Evolutionary conservation across 345 rosid species (phyloP).

Genomic region (Pistacia atlantica): DNA sequence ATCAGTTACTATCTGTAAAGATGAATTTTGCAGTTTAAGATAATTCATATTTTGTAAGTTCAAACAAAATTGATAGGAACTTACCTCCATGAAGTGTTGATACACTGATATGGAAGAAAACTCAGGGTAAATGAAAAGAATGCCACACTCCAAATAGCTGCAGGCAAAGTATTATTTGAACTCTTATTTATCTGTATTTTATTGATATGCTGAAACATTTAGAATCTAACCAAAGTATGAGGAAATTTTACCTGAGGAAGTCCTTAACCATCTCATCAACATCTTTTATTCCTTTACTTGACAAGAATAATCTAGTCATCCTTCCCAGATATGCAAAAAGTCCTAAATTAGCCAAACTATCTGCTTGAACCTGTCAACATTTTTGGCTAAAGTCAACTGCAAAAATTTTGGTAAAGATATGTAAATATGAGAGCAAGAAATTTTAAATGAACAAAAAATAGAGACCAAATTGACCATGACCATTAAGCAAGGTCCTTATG

Average conservation of each 20-base stretch:
- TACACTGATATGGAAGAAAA: slow-evolving; percentile 49
- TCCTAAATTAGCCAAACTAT: slow-evolving; percentile 62
- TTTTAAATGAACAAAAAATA: not conserved
- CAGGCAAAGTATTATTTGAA: slow-evolving; percentile 17
- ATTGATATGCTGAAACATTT: slow-evolving; percentile 1
- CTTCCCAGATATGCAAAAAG: slow-evolving; percentile 71
- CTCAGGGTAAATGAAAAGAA: slow-evolving; percentile 59
- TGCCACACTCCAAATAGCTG: slow-evolving; percentile 76
- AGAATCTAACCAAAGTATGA: slow-evolving; percentile 8
- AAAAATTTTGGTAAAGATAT: not conserved
- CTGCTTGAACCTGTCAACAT: slow-evolving; percentile 47
- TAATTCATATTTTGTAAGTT: slow-evolving; percentile 15
- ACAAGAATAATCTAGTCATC: slow-evolving; percentile 50
- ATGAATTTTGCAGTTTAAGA: slow-evolving; percentile 7
- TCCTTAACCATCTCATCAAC: slow-evolving; percentile 61
- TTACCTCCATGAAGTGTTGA: slow-evolving; percentile 68
- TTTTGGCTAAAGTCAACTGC: not conserved
- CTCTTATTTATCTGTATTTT: slow-evolving; percentile 7
- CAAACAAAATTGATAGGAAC: slow-evolving; percentile 20
- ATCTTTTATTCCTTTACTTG: slow-evolving; percentile 54
- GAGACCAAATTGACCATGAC: not conserved
- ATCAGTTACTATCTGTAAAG: slow-evolving; percentile 54
- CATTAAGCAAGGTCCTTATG: not conserved
- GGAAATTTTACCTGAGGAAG: slow-evolving; percentile 49
- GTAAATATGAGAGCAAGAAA: not conserved